phyloP scores from a whole-genome alignment of 257 asterid species.

The Parsonsia alboflavescens region DNA sequence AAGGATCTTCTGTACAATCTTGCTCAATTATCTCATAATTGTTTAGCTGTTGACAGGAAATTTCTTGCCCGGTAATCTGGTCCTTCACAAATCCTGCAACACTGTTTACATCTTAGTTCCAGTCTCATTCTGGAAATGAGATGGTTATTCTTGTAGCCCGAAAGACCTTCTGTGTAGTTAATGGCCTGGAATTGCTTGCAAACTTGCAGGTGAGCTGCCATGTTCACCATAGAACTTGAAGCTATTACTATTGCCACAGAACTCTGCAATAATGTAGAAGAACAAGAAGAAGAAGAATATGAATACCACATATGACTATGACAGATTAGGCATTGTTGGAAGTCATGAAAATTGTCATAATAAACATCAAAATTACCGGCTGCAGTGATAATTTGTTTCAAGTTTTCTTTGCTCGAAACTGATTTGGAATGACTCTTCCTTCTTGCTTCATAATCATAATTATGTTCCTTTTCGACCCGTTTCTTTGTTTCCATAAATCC shows the following conservation, averaged over 20 bases:
- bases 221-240: conserved; percentile 12
- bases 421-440: conserved; percentile 1
- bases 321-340: neutral
- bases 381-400: conserved; percentile 11
- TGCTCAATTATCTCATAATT: no score
- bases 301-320: no score
- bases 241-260: conserved; percentile 6
- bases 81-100: no score
- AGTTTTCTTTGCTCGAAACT: conserved; percentile 11
- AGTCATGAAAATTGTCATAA: neutral
- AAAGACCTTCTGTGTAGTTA: neutral
- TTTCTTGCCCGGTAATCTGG: neutral
- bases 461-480: conserved; percentile 30
- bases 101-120: neutral
- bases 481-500: conserved; percentile 32
- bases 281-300: neutral
- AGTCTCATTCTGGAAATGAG: neutral
- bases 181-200: conserved; percentile 19
- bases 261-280: conserved; percentile 9
- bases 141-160: neutral
- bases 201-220: conserved; percentile 11
- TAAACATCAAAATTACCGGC: conserved; percentile 1
- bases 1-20: conserved; percentile 5
- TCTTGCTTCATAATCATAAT: conserved; percentile 12
- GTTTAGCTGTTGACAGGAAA: no score